phyloP scores from a whole-genome alignment of 139 green algal genomes.

The Tetraselmis striata region DNA sequence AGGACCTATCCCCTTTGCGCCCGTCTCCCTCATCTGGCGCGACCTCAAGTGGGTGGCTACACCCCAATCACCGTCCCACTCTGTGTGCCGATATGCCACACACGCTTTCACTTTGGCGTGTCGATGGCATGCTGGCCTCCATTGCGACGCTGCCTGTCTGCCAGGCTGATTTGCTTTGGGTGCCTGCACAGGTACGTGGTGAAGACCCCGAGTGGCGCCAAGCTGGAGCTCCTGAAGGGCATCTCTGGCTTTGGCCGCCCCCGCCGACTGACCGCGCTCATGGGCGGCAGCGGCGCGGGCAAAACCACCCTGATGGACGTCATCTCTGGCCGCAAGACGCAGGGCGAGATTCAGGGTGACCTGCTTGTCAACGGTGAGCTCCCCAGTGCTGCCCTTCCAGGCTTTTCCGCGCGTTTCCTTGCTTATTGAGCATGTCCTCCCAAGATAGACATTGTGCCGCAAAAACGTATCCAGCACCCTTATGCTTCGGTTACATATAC shows the following conservation, averaged over 20 bases:
- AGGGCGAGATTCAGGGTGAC: slow-evolving; percentile 52
- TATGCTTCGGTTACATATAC: too few relatives aligned
- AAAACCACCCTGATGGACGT: slow-evolving; percentile 40
- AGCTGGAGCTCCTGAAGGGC: slow-evolving; percentile 49
- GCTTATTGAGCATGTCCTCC: too few relatives aligned
- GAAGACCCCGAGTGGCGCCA: slow-evolving; percentile 40
- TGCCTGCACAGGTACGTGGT: slow-evolving; percentile 40
- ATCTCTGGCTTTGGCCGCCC: slow-evolving; percentile 47
- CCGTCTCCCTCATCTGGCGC: slow-evolving; percentile 51
- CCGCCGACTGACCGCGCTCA: slow-evolving; percentile 26
- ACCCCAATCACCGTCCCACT: too few relatives aligned
- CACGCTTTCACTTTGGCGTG: slow-evolving; percentile 13
- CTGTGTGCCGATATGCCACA: slow-evolving; percentile 1
- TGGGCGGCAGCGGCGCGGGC: slow-evolving; percentile 24
- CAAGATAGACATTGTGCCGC: too few relatives aligned
- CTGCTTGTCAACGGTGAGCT: slow-evolving; percentile 36
- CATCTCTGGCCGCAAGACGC: slow-evolving; percentile 54
- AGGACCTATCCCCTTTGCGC: slow-evolving; percentile 30
- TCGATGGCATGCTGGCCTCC: not conserved
- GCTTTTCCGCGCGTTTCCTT: too few relatives aligned
- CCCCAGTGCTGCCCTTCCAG: too few relatives aligned
- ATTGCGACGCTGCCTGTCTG: not conserved
- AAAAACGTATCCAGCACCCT: too few relatives aligned
- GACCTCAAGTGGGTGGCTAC: slow-evolving; percentile 29
- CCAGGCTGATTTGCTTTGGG: not conserved